Conservation (phyloP, 192 early-diverging fungal species). For the Haplosporangium gracile region DNA sequence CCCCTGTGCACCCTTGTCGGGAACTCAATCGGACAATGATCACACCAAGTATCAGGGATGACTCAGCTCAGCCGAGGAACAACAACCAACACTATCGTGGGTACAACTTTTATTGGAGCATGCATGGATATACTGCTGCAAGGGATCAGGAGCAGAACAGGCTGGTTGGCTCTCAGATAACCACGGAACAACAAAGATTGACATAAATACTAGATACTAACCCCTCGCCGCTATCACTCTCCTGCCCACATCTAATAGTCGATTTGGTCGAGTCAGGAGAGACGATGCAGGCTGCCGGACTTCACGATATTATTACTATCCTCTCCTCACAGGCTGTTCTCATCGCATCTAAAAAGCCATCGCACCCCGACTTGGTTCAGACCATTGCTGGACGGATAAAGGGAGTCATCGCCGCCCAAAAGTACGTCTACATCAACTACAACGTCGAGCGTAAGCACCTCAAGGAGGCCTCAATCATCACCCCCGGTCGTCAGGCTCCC, state of each 20-base stretch:
- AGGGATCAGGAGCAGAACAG: too few species aligned
- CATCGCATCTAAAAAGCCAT: slow-evolving; percentile 84
- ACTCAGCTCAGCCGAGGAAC: background rate
- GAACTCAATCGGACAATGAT: background rate
- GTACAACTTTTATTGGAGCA: background rate
- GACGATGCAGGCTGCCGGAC: slow-evolving; percentile 99
- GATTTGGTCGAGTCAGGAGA: slow-evolving; percentile 88
- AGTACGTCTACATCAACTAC: slow-evolving; percentile 92
- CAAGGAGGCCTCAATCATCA: slow-evolving; percentile 76
- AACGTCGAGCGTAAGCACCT: slow-evolving; percentile 83
- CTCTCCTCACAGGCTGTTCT: slow-evolving; percentile 90
- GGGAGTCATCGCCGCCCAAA: slow-evolving; percentile 90
- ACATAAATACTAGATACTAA: background rate
- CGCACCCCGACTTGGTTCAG: slow-evolving; percentile 82
- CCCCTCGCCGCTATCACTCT: background rate
- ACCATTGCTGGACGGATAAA: slow-evolving; percentile 87
- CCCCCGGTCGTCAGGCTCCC: slow-evolving; percentile 94
- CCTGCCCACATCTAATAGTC: slow-evolving; percentile 6
- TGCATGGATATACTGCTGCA: too few species aligned
- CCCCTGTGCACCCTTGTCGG: background rate
- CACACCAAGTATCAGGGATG: background rate
- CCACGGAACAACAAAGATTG: too few species aligned
- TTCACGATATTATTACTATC: slow-evolving; percentile 89
- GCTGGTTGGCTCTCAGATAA: too few species aligned
- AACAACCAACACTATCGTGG: background rate